phyloP scores from a whole-genome alignment of 148 eudicot genomes.

The Chenopodium formosanum region DNA sequence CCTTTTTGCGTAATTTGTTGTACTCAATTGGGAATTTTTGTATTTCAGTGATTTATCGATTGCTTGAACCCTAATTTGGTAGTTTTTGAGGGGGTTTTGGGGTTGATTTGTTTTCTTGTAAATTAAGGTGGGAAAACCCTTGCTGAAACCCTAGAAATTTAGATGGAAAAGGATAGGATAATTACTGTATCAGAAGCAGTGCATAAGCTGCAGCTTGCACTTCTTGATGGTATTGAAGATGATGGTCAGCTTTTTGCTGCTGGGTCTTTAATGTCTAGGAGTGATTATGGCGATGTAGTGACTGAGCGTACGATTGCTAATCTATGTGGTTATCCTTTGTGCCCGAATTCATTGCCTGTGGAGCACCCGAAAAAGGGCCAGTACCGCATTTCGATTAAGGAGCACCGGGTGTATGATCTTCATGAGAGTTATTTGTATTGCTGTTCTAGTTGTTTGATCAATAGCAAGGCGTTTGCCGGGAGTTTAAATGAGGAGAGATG shows the following conservation, averaged over 20 bases:
- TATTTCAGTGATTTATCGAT: not conserved
- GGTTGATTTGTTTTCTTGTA: not conserved
- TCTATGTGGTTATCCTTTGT: conserved; percentile 83
- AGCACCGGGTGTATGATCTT: conserved; percentile 92
- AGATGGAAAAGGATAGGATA: conserved; percentile 46
- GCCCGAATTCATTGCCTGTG: conserved; percentile 55
- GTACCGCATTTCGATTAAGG: conserved; percentile 74
- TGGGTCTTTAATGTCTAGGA: conserved; percentile 58
- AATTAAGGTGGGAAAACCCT: not conserved
- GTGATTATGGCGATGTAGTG: conserved; percentile 81
- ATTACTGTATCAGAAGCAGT: conserved; percentile 59
- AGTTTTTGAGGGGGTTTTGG: not conserved
- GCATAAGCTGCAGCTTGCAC: conserved; percentile 66
- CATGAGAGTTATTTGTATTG: conserved; percentile 82
- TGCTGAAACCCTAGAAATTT: conserved; percentile 11
- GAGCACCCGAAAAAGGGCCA: conserved; percentile 64
- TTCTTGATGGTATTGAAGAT: conserved; percentile 62
- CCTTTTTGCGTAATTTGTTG: not conserved
- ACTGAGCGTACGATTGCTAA: conserved; percentile 69
- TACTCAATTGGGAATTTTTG: not conserved
- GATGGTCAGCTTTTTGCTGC: conserved; percentile 64
- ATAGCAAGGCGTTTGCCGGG: conserved; percentile 62
- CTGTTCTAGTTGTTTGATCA: conserved; percentile 61
- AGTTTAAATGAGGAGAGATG: conserved; percentile 67
- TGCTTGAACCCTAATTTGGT: not conserved